A percentile compares a stretch with the other conserved stretches of the same genome.
Conservation (phyloP, 768 basidiomycete species). For the Lyophyllum decastes region DNA sequence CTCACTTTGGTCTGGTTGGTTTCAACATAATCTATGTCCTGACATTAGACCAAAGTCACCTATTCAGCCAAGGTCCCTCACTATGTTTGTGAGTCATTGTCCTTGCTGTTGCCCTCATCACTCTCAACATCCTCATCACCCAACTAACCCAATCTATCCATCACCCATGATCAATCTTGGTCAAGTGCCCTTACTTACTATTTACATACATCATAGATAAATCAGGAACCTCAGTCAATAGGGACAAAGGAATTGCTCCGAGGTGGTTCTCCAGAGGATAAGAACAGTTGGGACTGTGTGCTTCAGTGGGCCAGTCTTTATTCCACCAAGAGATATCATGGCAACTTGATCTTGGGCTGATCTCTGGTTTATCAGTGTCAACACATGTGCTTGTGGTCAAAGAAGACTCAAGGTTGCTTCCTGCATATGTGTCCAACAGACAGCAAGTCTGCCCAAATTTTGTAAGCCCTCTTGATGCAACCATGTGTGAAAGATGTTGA, state of each 20-base stretch:
- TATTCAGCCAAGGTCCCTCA: not conserved
- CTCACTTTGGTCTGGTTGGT: not conserved
- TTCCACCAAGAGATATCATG: slow-evolving; percentile 1
- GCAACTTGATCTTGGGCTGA: slow-evolving; percentile 1
- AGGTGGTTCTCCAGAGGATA: slow-evolving; percentile 1
- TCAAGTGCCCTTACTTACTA: not conserved
- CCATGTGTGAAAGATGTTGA: too few species aligned
- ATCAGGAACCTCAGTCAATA: slow-evolving; percentile 1
- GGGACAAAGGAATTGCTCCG: not conserved
- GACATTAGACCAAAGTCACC: slow-evolving; percentile 1
- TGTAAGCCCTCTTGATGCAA: too few species aligned
- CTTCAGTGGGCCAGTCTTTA: slow-evolving; percentile 4
- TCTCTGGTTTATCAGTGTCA: slow-evolving; percentile 1
- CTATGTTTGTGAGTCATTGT: not conserved
- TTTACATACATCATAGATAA: not conserved
- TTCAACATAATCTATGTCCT: not conserved
- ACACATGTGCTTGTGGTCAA: not conserved
- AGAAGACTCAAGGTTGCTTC: not conserved
- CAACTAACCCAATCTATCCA: not conserved
- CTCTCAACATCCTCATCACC: too few species aligned
- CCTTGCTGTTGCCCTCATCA: not conserved
- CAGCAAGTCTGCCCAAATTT: too few species aligned
- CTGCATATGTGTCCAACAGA: not conserved
- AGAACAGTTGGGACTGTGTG: slow-evolving; percentile 3
- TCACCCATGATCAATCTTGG: not conserved